phyloP scores from a whole-genome alignment of 352 stramenopile genomes.

The Pythium grandisporangium region DNA sequence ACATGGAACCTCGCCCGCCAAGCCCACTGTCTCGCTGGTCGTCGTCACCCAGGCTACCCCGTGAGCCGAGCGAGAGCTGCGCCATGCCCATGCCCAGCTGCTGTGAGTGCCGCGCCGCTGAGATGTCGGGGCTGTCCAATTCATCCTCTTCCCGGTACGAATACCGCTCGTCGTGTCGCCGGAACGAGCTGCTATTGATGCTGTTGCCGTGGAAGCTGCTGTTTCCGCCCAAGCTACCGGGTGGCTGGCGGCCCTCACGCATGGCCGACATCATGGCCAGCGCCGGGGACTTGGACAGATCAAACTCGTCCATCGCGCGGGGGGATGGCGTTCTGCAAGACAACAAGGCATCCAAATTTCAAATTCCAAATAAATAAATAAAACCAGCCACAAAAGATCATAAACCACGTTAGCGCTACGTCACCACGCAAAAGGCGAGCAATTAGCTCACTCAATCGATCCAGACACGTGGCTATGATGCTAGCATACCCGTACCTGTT shows the following conservation, averaged over 20 bases:
- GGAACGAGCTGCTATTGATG: neutral
- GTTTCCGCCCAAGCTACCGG: neutral
- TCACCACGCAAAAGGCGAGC: too few species aligned
- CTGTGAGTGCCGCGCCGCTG: neutral
- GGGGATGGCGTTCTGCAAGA: conserved; percentile 11
- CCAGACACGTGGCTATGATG: too few species aligned
- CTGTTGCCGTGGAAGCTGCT: neutral
- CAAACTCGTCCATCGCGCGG: conserved; percentile 44
- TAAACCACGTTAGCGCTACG: neutral
- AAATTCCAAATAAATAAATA: conserved; percentile 1
- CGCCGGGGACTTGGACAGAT: conserved; percentile 60
- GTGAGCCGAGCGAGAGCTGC: conserved; percentile 16
- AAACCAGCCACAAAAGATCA: conserved; percentile 1
- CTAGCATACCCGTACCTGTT: conserved; percentile 50
- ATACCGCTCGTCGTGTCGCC: neutral
- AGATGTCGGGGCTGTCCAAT: neutral
- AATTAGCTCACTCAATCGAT: too few species aligned
- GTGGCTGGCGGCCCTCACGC: conserved; percentile 21
- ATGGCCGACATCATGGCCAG: conserved; percentile 55
- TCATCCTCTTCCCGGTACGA: neutral
- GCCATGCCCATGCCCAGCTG: neutral
- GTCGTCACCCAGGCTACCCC: conserved; percentile 10
- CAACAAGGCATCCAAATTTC: neutral
- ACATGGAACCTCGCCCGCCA: conserved; percentile 3
- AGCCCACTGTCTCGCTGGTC: conserved; percentile 8